Evolutionary conservation across 805 yeast species (phyloP), one percentile per base, ranked within the genome.

Genomic region (Pichia californica): DNA sequence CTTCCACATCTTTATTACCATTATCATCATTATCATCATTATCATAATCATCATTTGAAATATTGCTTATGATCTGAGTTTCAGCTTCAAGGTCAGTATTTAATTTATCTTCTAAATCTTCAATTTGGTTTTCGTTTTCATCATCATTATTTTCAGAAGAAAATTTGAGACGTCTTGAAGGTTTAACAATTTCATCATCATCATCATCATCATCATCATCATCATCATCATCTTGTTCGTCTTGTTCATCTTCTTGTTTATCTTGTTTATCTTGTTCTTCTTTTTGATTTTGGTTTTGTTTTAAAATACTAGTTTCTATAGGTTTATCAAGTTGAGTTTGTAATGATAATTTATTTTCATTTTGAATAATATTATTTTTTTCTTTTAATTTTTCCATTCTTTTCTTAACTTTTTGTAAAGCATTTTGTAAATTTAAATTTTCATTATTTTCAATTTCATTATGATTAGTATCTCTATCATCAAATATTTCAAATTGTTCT

Each of bases 401-500:
- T 16, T 20, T 6, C n/a, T 31, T 28, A 13, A 13, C 21, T 14
- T 21, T 27, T 19, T 25, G 39, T 14, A 26, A 3, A 3, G 39
- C 31, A 21, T 20, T 36, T n/a, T 35, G 38, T n/a, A 35, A 35
- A 16, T 35, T 5, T 5, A 16, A 7, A 11, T 18, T 13, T 2
- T 16, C 3, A n/a, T 26, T 25, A 9, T 14, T 25, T 18, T 18
- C 11, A 18, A 7, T 18, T 18, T 20, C 25, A n/a, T 15, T 8
- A n/a, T n/a, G 9, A n/a, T 5, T 20, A n/a, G n/a, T n/a, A n/a
- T n/a, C n/a, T n/a, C n/a, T 26, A 10, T 34, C 38, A 15, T 16
- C 40, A 15, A 9, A 28, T 14, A 44, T 23, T 25, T 40, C 47
- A 32, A 44, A 44, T 20, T 44, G 44, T 20, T 44, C 21, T 4